Evolutionary conservation across 129 eudicot genomes (phyloP), one percentile per base, ranked within the genome.

Genomic region (Scalesia atractyloides): DNA sequence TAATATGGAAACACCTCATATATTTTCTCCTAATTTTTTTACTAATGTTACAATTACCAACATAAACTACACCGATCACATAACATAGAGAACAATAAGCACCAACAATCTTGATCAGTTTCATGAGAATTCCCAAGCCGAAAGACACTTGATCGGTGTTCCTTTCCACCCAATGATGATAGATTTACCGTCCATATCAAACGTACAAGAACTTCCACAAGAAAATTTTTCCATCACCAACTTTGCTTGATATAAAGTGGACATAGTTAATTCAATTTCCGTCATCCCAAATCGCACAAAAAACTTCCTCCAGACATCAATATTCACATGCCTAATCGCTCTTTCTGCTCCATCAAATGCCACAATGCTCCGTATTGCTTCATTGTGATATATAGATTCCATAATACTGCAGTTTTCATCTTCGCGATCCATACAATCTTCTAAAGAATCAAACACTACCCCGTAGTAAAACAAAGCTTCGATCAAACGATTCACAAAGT

Each of bases 151-250:
- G 44, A 86, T 53, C 4, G 91, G 84, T 10, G 84, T 77, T 70
- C 87, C 91, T 70, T 86, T 89, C 96, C 96, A 89, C 73, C 91
- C 87, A 15, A 89, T 43, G 47, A 73, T 20, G 7, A 89, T 50
- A 64, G 73, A 16, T 19, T 84, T 69, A 0, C 79, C 86, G 51
- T 86, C 68, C 77, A 18, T 74, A 43, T 84, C 76, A 22, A 86
- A 72, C 7, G 91, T 80, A 64, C 84, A 89, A 44, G 81, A 86
- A n/a, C n/a, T n/a, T n/a, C n/a, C n/a, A n/a, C n/a, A n/a, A n/a
- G n/a, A n/a, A n/a, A n/a, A n/a, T n/a, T 30, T 72, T 67, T 12
- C 78, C 77, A 73, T 60, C n/a, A 84, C 61, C 59, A 84, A 49
- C 0, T 72, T 72, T 26, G 89, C 91, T 70, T 77, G 84, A 77